Evolutionary conservation across 345 rosid genomes (phyloP), one percentile per base, ranked within the genome.

Genomic region (Hibiscus mutabilis): DNA sequence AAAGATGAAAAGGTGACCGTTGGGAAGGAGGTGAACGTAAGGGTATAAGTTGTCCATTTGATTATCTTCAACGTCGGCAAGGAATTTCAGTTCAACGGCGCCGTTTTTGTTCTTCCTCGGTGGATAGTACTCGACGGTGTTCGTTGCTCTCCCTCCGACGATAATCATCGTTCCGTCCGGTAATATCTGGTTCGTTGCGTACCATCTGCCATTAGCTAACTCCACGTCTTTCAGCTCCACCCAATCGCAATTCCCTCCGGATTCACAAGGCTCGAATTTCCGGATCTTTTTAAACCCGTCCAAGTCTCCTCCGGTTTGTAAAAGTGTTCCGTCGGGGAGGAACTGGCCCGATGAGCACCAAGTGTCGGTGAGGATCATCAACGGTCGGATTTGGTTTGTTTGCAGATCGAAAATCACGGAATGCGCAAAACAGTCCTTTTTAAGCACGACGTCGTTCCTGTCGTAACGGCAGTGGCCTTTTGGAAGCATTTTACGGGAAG

Each of bases 21-120:
- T 81, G 61, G 98, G 98, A 27, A 93, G 96, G 18, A 93, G 89
- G 65, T 93, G 97, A 18, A 93, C 86, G 78, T 87, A 93, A 6
- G 98, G 97, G 73, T 93, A 93, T 44, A 93, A 81, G 72, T 93
- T 93, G 69, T 91, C 96, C 96, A 89, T 91, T 76, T 93, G 97
- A 0, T 76, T 81, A 55, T 91, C 98, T 65, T 82, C 92, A 70
- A 80, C 84, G 46, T 86, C 88, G 59, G 77, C 82, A 12, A 93
- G 83, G 58, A 93, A 93, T 3, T 87, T 92, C 7, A 93, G 86
- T 6, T 79, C 63, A 46, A 88, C 83, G 80, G 90, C 91, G 3
- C 87, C 92, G 63, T 71, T 67, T 16, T 66, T 65, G 44, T 18
- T 65, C 73, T 75, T n/a, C 35, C 87, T 75, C 53, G 87, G 85